Conservation (phyloP, 1,284 basidiomycete species). For the Cutaneotrichosporon sp. region DNA sequence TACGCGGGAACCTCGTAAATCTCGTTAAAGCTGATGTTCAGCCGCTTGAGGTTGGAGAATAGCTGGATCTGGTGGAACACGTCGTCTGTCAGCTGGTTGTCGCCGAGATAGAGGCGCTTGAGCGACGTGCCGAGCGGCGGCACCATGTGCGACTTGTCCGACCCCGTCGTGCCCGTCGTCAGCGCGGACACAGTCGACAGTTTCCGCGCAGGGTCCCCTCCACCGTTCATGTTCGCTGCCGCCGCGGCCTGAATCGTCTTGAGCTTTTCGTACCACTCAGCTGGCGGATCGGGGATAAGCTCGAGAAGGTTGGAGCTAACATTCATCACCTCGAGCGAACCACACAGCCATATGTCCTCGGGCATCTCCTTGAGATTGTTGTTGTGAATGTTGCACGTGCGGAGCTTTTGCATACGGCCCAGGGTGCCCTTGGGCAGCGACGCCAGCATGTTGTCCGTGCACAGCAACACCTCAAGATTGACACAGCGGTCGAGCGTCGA, state of each 20-base stretch:
- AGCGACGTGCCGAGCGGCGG: conserved; percentile 21
- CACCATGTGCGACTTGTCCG: conserved; percentile 8
- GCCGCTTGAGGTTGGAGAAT: conserved; percentile 68
- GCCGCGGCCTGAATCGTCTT: conserved; percentile 10
- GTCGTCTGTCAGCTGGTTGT: conserved; percentile 84
- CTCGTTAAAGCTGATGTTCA: conserved; percentile 95
- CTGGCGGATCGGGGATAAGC: conserved; percentile 63
- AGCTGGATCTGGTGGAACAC: conserved; percentile 68
- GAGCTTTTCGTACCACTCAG: conserved; percentile 26
- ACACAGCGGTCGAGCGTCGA: conserved; percentile 69
- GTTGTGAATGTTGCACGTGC: conserved; percentile 78
- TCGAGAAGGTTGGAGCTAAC: conserved; percentile 82
- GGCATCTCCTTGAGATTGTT: conserved; percentile 82
- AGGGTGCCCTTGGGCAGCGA: conserved; percentile 67
- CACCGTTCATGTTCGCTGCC: neutral
- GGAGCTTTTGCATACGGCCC: conserved; percentile 70
- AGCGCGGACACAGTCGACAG: conserved; percentile 49
- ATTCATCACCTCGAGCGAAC: conserved; percentile 69
- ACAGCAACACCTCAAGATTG: conserved; percentile 68
- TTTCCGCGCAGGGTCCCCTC: conserved; percentile 20
- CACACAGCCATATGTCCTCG: conserved; percentile 75
- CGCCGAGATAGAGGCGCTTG: conserved; percentile 70
- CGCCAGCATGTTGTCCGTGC: conserved; percentile 83
- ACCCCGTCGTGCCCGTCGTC: conserved; percentile 53
- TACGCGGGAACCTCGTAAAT: conserved; percentile 79